Percentiles rank a stretch among this genome's conserved stretches.
Conservation (phyloP, 345 rosid species). For the Eutrema yunnanense region DNA sequence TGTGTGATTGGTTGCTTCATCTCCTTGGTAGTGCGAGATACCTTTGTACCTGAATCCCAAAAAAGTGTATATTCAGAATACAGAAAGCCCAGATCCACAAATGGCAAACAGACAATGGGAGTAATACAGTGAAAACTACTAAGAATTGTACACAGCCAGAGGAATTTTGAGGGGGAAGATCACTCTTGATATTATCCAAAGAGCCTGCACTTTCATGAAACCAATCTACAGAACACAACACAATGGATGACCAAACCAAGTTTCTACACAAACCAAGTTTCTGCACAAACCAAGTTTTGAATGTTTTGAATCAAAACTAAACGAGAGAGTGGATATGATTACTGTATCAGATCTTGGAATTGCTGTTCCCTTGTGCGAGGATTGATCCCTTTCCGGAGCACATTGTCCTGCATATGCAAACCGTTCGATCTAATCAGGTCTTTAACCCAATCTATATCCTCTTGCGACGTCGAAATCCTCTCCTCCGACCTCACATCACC, state of each 20-base stretch:
- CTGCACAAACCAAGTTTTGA: too few relatives aligned
- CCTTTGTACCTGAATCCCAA: constrained; percentile 62
- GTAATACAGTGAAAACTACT: too few relatives aligned
- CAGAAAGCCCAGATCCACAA: too few relatives aligned
- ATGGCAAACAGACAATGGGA: too few relatives aligned
- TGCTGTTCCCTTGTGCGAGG: constrained; percentile 90
- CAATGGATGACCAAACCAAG: neutral
- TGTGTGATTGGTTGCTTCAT: constrained; percentile 52
- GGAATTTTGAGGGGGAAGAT: too few relatives aligned
- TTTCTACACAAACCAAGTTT: neutral
- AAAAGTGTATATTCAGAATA: too few relatives aligned
- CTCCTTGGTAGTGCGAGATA: constrained; percentile 71
- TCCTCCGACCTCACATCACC: constrained; percentile 12
- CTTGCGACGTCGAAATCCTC: constrained; percentile 40
- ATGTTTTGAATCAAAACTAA: neutral
- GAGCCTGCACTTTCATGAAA: neutral
- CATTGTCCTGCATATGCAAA: constrained; percentile 76
- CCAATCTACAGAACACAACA: neutral
- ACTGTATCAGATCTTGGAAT: constrained; percentile 68
- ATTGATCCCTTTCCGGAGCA: constrained; percentile 84
- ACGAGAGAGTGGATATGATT: constrained; percentile 1
- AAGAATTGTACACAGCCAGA: neutral
- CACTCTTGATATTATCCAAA: neutral
- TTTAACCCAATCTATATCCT: constrained; percentile 75
- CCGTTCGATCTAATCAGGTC: constrained; percentile 78